phyloP scores from a whole-genome alignment of 2,329 filamentous ascomycete species.

The Monilinia polystroma region DNA sequence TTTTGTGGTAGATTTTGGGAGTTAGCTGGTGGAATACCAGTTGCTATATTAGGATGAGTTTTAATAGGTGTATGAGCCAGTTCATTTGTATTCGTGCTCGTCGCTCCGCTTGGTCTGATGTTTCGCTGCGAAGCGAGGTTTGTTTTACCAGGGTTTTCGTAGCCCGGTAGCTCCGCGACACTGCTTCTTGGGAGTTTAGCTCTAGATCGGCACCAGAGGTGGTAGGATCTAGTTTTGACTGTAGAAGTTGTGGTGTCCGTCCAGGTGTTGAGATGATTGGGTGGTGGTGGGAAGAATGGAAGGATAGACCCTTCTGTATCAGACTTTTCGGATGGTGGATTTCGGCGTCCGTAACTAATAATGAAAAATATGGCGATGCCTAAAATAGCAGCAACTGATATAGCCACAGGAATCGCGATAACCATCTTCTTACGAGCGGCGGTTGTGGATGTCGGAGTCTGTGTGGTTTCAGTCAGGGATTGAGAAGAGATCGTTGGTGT shows the following conservation, averaged over 20 bases:
- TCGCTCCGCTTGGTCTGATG: background rate
- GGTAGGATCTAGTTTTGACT: background rate
- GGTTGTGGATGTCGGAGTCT: background rate
- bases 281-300: constrained; percentile 20
- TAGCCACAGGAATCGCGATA: background rate
- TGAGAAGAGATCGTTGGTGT: background rate
- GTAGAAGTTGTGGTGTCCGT: constrained; percentile 1
- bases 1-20: background rate
- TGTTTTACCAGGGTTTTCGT: background rate
- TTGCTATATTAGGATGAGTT: background rate
- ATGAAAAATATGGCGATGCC: constrained; percentile 4
- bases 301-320: constrained; percentile 14
- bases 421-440: background rate
- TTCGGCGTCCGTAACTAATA: background rate
- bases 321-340: background rate
- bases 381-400: background rate
- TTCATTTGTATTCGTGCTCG: background rate
- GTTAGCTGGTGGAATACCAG: too few species aligned
- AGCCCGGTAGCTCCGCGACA: constrained; percentile 17
- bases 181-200: constrained; percentile 6
- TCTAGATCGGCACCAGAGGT: background rate
- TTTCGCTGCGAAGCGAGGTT: background rate
- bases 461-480: background rate
- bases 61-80: background rate
- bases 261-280: constrained; percentile 20